These are phyloP conservation scores for Xerophyta viscosa DNA, from an alignment of 106 monocot genomes.

Conservation along the genomic window DNA sequence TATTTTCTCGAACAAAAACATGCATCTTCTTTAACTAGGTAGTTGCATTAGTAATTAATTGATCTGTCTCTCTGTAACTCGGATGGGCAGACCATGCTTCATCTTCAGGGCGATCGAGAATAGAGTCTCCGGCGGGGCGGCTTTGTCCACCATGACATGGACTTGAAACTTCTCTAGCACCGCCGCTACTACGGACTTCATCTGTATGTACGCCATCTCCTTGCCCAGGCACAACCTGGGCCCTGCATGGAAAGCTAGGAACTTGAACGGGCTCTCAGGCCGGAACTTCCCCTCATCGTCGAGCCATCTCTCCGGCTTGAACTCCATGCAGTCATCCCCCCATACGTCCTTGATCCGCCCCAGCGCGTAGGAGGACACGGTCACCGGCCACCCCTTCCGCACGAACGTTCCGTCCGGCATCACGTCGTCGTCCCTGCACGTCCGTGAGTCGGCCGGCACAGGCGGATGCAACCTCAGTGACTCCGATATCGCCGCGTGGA, in stretches of 20 bases:
- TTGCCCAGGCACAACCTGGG: constrained; percentile 32
- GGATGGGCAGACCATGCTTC: not conserved
- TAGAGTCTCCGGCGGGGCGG: not conserved
- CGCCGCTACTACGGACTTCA: constrained; percentile 23
- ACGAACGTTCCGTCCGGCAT: constrained; percentile 38
- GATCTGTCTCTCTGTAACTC: not conserved
- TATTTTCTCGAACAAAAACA: too few relatives aligned
- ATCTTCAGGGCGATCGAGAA: not conserved
- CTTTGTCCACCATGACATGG: constrained; percentile 1
- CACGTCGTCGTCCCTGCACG: constrained; percentile 22
- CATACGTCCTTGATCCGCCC: constrained; percentile 26
- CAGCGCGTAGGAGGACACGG: constrained; percentile 27
- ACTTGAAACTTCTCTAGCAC: constrained; percentile 20
- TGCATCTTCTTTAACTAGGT: too few relatives aligned
- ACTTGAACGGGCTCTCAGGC: constrained; percentile 15
- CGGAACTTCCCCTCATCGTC: constrained; percentile 15
- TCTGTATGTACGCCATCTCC: constrained; percentile 39
- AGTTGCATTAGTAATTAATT: too few relatives aligned
- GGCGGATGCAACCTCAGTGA: constrained; percentile 43
- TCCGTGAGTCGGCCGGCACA: constrained; percentile 11
- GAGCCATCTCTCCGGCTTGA: constrained; percentile 43
- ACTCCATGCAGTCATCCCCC: constrained; percentile 34
- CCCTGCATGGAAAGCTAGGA: constrained; percentile 27
- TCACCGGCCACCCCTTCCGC: constrained; percentile 21
- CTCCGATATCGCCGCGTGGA: constrained; percentile 41